Base-by-base conservation (phyloP, 495 filamentous ascomycete species). In the Penicillium arizonense region DNA sequence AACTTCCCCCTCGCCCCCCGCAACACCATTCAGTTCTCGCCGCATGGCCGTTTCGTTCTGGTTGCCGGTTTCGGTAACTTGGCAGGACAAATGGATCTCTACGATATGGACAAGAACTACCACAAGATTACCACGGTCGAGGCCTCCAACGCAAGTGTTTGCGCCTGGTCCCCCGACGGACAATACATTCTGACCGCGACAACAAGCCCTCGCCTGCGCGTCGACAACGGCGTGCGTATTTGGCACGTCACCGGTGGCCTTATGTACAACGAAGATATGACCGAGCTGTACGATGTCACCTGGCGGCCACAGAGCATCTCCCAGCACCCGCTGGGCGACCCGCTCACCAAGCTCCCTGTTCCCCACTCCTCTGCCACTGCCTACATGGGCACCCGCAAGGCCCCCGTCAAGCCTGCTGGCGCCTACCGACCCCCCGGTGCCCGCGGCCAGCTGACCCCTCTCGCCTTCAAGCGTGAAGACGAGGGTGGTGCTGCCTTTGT, bases 401-500 rank as follows among this genome's bases (percentile, higher is more conserved):
- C 91, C 8, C 92, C 94, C 7, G 91, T 90, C 30, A 97, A 97
- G 72, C 88, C 95, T 11, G 90, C 90, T 14, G 94, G 94, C 42
- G 95, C 94, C 12, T 98, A 98, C 67, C 87, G 94, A 33, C 94
- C 94, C 32, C 94, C 94, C n/a, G 95, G 95, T 45, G 94, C 94
- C 23, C 88, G 94, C 59, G 94, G 94, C 42, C 82, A 86, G 59
- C 76, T 82, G 35, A 97, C 94, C 0, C 94, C 94, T 8, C 75
- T 97, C 53, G 89, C 92, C 50, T 98, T 97, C 80, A 96, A 95
- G 76, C 90, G 94, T 36, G 94, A 98, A 70, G 94, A 98, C 53
- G 89, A 98, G 72, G 94, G 94, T 41, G 95, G 94, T 38, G 88
- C 91, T 1, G 92, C 93, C 21, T 94, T 90, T 64, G 76, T 88